These are phyloP conservation scores for Mortierella sp. DNA, from an alignment of 371 early-diverging fungal genomes.

Conservation along the genomic window DNA sequence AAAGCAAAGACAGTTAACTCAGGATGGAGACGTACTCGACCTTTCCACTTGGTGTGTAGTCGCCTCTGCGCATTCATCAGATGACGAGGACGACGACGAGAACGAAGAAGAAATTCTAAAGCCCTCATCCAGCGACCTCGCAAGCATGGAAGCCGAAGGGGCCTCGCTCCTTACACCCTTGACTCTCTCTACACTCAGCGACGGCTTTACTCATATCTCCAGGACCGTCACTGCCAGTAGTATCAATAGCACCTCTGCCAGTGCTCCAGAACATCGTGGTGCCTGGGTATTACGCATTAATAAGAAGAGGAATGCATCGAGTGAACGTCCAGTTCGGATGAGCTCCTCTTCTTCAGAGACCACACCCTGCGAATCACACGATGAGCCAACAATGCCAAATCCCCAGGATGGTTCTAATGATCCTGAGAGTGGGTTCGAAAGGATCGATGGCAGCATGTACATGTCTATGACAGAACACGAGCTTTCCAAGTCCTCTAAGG, in stretches of 20 bases:
- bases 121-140: neutral
- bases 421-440: too few relatives aligned
- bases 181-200: conserved; percentile 31
- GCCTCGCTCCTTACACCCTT: conserved; percentile 48
- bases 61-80: conserved; percentile 13
- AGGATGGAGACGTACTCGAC: conserved; percentile 17
- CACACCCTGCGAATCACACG: too few relatives aligned
- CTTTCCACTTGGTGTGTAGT: conserved; percentile 41
- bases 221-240: conserved; percentile 23
- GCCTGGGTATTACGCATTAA: conserved; percentile 36
- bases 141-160: neutral
- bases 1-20: neutral
- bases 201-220: conserved; percentile 38
- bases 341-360: too few relatives aligned
- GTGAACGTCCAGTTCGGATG: too few relatives aligned
- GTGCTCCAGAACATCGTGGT: conserved; percentile 15
- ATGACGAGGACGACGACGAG: conserved; percentile 18
- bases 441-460: conserved; percentile 6
- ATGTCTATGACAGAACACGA: conserved; percentile 41
- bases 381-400: too few relatives aligned
- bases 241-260: conserved; percentile 19
- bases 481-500: conserved; percentile 30
- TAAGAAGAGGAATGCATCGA: conserved; percentile 3
- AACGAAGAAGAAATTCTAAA: conserved; percentile 30
- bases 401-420: too few relatives aligned